Evolutionary conservation across 495 filamentous ascomycete species (phyloP).

Genomic region (Apiosordaria backusii): DNA sequence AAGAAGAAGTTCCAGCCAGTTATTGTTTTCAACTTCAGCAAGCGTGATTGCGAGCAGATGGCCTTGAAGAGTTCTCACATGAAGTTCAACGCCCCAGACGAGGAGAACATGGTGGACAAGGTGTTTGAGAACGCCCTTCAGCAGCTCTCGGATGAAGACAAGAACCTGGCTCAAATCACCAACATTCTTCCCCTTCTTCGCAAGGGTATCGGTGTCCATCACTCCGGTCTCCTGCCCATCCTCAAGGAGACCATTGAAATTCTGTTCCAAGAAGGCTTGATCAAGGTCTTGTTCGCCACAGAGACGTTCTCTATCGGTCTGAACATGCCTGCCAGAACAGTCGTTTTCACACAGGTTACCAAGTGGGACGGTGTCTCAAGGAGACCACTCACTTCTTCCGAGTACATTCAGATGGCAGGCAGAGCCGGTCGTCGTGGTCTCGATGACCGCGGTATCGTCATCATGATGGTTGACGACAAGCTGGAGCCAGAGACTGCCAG

Average conservation of each 20-base stretch:
- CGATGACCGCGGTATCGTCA: constrained; percentile 96
- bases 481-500: constrained; percentile 94
- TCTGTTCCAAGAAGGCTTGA: constrained; percentile 94
- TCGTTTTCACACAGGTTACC: constrained; percentile 92
- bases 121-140: constrained; percentile 90
- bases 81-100: constrained; percentile 96
- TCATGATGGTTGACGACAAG: constrained; percentile 97
- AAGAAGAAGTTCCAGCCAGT: constrained; percentile 92
- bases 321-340: constrained; percentile 99
- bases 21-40: constrained; percentile 99
- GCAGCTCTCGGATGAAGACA: constrained; percentile 87
- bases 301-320: constrained; percentile 98
- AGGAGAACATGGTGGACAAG: constrained; percentile 90
- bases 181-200: constrained; percentile 87
- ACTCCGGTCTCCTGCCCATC: constrained; percentile 92
- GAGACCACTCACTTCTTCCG: constrained; percentile 87
- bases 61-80: constrained; percentile 79
- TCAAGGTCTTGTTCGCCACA: constrained; percentile 96
- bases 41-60: constrained; percentile 85
- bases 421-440: constrained; percentile 93
- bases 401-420: constrained; percentile 98
- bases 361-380: constrained; percentile 86
- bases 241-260: constrained; percentile 99
- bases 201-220: constrained; percentile 93
- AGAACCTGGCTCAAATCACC: constrained; percentile 77